Conservation (phyloP, 805 yeast species). For the Lipomyces kockii region DNA sequence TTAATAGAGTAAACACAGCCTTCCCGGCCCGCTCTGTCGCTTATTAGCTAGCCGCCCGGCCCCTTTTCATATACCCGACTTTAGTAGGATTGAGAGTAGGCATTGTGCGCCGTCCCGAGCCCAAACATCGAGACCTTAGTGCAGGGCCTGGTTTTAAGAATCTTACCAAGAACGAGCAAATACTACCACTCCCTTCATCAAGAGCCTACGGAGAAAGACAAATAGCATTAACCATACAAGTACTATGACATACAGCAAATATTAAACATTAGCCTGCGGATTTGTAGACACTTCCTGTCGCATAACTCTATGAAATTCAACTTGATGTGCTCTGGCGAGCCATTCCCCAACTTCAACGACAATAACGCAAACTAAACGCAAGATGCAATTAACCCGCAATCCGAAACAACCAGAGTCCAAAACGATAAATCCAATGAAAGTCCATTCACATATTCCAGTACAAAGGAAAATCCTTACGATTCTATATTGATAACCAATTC, state of each 20-base stretch:
- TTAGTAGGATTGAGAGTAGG: no score
- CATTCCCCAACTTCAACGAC: background rate
- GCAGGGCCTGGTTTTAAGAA: no score
- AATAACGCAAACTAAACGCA: background rate
- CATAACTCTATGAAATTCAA: background rate
- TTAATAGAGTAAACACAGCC: no score
- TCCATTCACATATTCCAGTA: background rate
- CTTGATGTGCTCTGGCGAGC: background rate
- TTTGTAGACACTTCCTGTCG: background rate
- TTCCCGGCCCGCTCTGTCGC: no score
- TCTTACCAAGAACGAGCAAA: no score
- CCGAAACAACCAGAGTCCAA: constrained; percentile 1
- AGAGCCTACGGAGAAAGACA: background rate
- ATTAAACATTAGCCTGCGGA: background rate
- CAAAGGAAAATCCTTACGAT: background rate
- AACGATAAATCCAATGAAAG: background rate
- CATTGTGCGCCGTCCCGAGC: no score
- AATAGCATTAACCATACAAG: background rate
- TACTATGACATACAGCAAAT: background rate
- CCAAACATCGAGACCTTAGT: no score
- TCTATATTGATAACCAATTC: background rate
- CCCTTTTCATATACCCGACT: no score
- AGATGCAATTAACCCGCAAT: background rate
- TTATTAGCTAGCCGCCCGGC: no score
- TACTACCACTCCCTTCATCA: no score